Conservation (phyloP, 2,329 filamentous ascomycete genomes). For the Septoria petroselini region DNA sequence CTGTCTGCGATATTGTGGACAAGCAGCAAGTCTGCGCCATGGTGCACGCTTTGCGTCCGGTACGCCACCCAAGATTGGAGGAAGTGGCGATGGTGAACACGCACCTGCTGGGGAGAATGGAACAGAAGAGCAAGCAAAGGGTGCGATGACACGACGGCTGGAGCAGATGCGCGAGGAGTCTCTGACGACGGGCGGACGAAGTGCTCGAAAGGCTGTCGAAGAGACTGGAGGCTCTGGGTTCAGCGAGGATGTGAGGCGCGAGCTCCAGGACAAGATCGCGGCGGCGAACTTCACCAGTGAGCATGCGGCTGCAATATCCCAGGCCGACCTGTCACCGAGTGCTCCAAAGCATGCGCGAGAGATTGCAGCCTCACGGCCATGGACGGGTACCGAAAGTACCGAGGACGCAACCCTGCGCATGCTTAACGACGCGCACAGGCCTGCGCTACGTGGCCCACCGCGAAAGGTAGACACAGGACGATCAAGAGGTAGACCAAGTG, state of each 20-base stretch:
- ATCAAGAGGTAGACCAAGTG: constrained; percentile 40
- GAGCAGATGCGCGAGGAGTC: constrained; percentile 60
- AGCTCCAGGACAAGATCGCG: constrained; percentile 59
- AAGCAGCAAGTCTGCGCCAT: constrained; percentile 3
- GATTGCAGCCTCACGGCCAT: constrained; percentile 65
- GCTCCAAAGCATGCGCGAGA: constrained; percentile 68
- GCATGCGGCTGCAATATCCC: constrained; percentile 39
- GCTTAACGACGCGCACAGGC: constrained; percentile 61
- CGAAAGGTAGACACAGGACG: constrained; percentile 47
- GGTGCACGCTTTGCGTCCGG: constrained; percentile 22
- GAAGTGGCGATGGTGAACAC: constrained; percentile 18
- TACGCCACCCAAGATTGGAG: constrained; percentile 20
- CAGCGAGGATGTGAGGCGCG: constrained; percentile 57
- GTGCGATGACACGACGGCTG: constrained; percentile 58
- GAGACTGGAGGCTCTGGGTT: constrained; percentile 50
- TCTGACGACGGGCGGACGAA: constrained; percentile 54
- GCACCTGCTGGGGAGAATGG: not conserved
- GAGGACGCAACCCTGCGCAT: constrained; percentile 80
- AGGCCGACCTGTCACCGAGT: constrained; percentile 41
- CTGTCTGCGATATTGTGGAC: constrained; percentile 40
- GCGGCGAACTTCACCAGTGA: constrained; percentile 54
- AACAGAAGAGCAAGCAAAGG: constrained; percentile 40
- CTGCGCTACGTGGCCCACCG: constrained; percentile 42
- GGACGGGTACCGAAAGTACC: constrained; percentile 73
- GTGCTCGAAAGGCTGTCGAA: constrained; percentile 56